phyloP scores from a whole-genome alignment of 2,329 filamentous ascomycete species.

The Stagonosporopsis chrysanthemi region DNA sequence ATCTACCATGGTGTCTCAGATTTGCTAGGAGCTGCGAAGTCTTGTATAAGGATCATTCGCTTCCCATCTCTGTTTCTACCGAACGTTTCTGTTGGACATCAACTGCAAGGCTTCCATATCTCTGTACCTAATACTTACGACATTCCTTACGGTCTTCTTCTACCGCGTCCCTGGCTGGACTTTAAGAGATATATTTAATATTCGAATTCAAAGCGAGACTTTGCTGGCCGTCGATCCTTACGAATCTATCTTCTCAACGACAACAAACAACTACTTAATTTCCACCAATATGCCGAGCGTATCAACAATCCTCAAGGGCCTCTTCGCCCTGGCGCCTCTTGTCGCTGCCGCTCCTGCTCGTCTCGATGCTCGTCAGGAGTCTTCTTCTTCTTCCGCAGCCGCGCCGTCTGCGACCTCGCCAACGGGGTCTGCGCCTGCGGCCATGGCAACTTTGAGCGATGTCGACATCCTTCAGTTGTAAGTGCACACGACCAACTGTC shows the following conservation, averaged over 20 bases:
- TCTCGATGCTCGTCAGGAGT: conserved; percentile 36
- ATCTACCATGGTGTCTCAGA: conserved; percentile 50
- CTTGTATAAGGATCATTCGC: conserved; percentile 50
- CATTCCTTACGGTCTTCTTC: conserved; percentile 49
- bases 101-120: conserved; percentile 43
- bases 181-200: conserved; percentile 46
- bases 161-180: conserved; percentile 52
- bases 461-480: conserved; percentile 64
- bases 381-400: conserved; percentile 17
- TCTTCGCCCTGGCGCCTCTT: conserved; percentile 47
- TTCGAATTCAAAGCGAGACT: conserved; percentile 48
- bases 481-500: conserved; percentile 29
- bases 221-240: conserved; percentile 46
- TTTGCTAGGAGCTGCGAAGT: conserved; percentile 40
- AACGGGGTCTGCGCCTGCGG: conserved; percentile 28
- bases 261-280: conserved; percentile 36
- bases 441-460: conserved; percentile 53
- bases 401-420: conserved; percentile 20
- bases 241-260: conserved; percentile 26
- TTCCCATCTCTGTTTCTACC: conserved; percentile 49
- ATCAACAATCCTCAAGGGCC: conserved; percentile 44
- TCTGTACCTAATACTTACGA: conserved; percentile 48
- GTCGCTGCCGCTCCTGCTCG: conserved; percentile 41
- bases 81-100: conserved; percentile 46
- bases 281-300: conserved; percentile 48